These are phyloP conservation scores for Persicaria maculosa DNA, from an alignment of 148 eudicot genomes.

Conservation along the genomic window DNA sequence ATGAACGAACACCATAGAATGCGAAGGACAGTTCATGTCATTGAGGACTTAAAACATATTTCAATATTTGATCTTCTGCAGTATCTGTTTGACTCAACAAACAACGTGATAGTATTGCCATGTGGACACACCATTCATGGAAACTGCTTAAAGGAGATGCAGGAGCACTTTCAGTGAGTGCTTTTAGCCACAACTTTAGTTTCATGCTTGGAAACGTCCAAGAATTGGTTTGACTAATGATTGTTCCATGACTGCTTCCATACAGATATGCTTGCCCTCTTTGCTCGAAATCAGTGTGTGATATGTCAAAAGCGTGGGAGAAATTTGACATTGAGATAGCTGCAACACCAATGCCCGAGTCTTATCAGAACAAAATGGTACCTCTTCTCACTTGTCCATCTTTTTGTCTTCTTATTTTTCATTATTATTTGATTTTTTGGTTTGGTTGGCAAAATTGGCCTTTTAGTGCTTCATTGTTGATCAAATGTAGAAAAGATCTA, in stretches of 20 bases:
- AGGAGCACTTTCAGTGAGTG: conserved; percentile 78
- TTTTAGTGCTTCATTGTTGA: too few relatives aligned
- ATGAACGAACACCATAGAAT: not conserved
- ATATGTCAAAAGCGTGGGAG: conserved; percentile 94
- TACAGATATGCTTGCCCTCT: conserved; percentile 84
- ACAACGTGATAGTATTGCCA: conserved; percentile 57
- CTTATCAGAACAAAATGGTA: conserved; percentile 62
- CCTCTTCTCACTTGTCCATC: conserved; percentile 6
- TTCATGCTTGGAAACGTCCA: not conserved
- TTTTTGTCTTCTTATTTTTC: not conserved
- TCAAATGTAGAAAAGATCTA: too few relatives aligned
- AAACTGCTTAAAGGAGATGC: conserved; percentile 80
- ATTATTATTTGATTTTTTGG: too few relatives aligned
- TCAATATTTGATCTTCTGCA: conserved; percentile 21
- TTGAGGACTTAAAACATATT: not conserved
- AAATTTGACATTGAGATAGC: conserved; percentile 75
- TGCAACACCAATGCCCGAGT: conserved; percentile 76
- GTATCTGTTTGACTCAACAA: conserved; percentile 72
- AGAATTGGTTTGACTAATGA: not conserved
- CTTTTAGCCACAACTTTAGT: not conserved
- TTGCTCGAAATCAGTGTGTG: conserved; percentile 89
- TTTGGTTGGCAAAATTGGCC: too few relatives aligned
- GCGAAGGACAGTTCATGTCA: not conserved
- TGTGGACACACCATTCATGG: conserved; percentile 94
- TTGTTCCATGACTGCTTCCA: conserved; percentile 2